phyloP scores from a whole-genome alignment of 306 rosid species.

The Senna tora region DNA sequence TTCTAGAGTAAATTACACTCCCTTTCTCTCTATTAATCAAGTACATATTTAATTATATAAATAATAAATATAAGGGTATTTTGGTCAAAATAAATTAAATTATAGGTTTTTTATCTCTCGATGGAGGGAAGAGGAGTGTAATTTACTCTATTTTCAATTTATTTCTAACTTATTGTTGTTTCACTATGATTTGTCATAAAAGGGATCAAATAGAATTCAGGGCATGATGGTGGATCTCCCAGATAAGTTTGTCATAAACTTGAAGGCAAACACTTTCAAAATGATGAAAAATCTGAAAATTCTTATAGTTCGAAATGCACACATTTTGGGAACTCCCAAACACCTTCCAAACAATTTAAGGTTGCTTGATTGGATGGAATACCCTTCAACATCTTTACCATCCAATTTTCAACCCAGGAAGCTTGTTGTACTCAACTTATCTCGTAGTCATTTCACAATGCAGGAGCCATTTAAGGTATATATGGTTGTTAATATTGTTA shows the following conservation, averaged over 20 bases:
- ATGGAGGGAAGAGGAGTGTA: too few relatives aligned
- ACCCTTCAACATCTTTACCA: conserved; percentile 50
- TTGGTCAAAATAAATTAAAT: too few relatives aligned
- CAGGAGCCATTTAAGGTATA: conserved; percentile 42
- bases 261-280: conserved; percentile 38
- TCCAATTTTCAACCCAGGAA: conserved; percentile 43
- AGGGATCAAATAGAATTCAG: conserved; percentile 45
- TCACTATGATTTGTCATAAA: not conserved
- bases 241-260: conserved; percentile 40
- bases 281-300: conserved; percentile 44
- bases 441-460: conserved; percentile 28
- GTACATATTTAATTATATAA: too few relatives aligned
- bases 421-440: conserved; percentile 38
- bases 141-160: not conserved
- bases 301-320: conserved; percentile 42
- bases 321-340: conserved; percentile 41
- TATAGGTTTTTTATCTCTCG: too few relatives aligned
- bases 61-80: too few relatives aligned
- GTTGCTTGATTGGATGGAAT: conserved; percentile 51
- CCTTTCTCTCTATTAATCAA: too few relatives aligned
- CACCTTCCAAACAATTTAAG: conserved; percentile 53
- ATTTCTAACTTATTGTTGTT: not conserved
- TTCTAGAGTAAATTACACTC: too few relatives aligned
- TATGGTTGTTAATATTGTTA: not conserved
- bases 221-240: conserved; percentile 51